These are phyloP conservation scores for Tolypocladium tundrense DNA, from an alignment of 2,329 filamentous ascomycete species.

Conservation along the genomic window DNA sequence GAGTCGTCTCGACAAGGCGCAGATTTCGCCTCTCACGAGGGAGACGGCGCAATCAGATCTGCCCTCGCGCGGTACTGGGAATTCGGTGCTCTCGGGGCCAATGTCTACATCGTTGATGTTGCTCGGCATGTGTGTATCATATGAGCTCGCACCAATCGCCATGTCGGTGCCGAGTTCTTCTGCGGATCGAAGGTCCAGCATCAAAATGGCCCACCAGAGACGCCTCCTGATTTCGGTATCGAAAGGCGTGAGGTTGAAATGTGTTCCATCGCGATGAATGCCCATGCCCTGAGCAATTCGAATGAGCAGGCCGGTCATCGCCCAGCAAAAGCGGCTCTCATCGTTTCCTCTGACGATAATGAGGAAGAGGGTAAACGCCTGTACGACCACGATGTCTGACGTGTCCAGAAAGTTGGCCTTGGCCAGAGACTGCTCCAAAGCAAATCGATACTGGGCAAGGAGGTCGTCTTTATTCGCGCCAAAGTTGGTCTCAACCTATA, in stretches of 20 bases:
- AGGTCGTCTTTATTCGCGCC: conserved; percentile 33
- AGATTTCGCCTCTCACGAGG: conserved; percentile 42
- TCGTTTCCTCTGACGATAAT: conserved; percentile 35
- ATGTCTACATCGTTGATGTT: conserved; percentile 42
- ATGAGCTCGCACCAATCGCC: conserved; percentile 28
- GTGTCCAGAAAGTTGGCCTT: conserved; percentile 48
- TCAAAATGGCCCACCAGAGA: conserved; percentile 50
- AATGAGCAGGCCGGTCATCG: conserved; percentile 45
- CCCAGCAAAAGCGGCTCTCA: conserved; percentile 47
- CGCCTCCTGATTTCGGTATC: conserved; percentile 51
- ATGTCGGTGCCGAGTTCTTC: conserved; percentile 43
- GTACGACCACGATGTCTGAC: conserved; percentile 45
- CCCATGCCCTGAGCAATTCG: conserved; percentile 51
- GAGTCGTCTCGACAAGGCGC: conserved; percentile 25
- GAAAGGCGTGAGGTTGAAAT: conserved; percentile 42
- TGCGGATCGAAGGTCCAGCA: conserved; percentile 43
- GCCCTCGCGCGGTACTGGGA: conserved; percentile 36
- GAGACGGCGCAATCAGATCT: conserved; percentile 41
- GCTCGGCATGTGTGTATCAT: conserved; percentile 36
- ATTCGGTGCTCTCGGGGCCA: conserved; percentile 32
- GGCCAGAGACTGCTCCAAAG: conserved; percentile 45
- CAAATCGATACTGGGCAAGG: conserved; percentile 37
- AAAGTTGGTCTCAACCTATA: conserved; percentile 27
- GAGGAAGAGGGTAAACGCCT: conserved; percentile 49
- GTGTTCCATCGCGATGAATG: conserved; percentile 44